phyloP scores from a whole-genome alignment of 257 asterid genomes.

The Haberlea rhodopensis region DNA sequence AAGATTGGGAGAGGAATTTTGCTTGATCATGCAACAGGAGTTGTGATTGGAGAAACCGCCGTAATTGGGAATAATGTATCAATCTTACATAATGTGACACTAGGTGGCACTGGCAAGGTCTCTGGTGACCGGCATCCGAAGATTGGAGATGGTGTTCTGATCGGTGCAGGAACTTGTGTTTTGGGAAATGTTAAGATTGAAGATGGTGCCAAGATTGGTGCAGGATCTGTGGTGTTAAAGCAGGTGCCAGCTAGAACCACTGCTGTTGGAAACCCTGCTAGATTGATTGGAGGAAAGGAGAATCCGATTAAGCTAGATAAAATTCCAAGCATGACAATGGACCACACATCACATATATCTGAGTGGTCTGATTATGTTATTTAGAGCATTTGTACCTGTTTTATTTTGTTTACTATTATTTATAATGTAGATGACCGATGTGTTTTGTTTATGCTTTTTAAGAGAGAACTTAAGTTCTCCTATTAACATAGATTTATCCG shows the following conservation, averaged over 20 bases:
- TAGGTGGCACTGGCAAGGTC: constrained; percentile 58
- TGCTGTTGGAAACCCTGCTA: constrained; percentile 60
- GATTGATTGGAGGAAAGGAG: constrained; percentile 47
- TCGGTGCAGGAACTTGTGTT: constrained; percentile 61
- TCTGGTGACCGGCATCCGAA: constrained; percentile 52
- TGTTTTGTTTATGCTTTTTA: constrained; percentile 25
- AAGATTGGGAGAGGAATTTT: constrained; percentile 47
- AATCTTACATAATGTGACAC: constrained; percentile 52
- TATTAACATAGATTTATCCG: constrained; percentile 14
- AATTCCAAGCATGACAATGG: constrained; percentile 55
- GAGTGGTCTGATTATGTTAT: constrained; percentile 55
- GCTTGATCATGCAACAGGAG: constrained; percentile 55
- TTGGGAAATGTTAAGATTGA: constrained; percentile 48
- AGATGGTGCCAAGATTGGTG: constrained; percentile 56
- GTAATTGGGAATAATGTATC: constrained; percentile 52
- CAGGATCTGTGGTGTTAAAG: constrained; percentile 50
- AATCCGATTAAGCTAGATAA: constrained; percentile 42
- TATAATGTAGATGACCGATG: constrained; percentile 5
- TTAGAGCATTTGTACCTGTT: constrained; percentile 7
- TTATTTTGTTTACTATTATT: background rate
- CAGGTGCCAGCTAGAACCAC: constrained; percentile 50
- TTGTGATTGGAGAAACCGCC: constrained; percentile 54
- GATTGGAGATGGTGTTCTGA: constrained; percentile 50
- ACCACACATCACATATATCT: constrained; percentile 45
- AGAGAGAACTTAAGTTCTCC: constrained; percentile 36